These are phyloP conservation scores for Blastobotrys persicus DNA, from an alignment of 1,139 yeast genomes.

Conservation along the genomic window DNA sequence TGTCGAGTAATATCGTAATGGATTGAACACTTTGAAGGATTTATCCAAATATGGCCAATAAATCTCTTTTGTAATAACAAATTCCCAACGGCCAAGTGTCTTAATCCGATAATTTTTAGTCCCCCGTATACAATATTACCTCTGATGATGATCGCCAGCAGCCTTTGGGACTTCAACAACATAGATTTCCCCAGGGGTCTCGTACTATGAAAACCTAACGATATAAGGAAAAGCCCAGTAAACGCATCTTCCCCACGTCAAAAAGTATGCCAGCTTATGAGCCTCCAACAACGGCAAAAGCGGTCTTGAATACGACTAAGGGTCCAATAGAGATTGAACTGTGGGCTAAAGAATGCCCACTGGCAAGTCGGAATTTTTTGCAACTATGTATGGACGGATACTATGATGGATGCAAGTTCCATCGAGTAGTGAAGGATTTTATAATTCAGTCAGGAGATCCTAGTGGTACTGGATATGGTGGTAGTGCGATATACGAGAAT, in stretches of 20 bases:
- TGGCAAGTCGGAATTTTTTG: conserved; percentile 49
- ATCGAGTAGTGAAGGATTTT: conserved; percentile 42
- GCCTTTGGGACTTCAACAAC: conserved; percentile 56
- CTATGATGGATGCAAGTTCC: conserved; percentile 46
- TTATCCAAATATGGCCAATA: neutral
- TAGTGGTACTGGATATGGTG: conserved; percentile 38
- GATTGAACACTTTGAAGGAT: neutral
- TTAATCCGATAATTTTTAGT: neutral
- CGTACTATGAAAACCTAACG: too few species aligned
- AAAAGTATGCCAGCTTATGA: conserved; percentile 42
- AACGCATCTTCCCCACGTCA: too few species aligned
- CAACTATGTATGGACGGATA: conserved; percentile 47
- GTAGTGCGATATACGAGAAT: conserved; percentile 30
- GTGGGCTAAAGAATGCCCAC: conserved; percentile 72
- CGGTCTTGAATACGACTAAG: conserved; percentile 53
- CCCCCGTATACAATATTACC: too few species aligned
- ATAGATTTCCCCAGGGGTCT: too few species aligned
- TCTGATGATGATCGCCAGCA: neutral
- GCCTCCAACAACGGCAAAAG: conserved; percentile 63
- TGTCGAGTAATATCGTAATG: neutral
- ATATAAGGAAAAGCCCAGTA: too few species aligned
- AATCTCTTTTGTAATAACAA: too few species aligned
- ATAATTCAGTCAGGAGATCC: conserved; percentile 44
- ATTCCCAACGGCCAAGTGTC: neutral
- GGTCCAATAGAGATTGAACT: conserved; percentile 62